phyloP scores from a whole-genome alignment of 2,329 filamentous ascomycete species.

The Ophiostoma pallidulum region DNA sequence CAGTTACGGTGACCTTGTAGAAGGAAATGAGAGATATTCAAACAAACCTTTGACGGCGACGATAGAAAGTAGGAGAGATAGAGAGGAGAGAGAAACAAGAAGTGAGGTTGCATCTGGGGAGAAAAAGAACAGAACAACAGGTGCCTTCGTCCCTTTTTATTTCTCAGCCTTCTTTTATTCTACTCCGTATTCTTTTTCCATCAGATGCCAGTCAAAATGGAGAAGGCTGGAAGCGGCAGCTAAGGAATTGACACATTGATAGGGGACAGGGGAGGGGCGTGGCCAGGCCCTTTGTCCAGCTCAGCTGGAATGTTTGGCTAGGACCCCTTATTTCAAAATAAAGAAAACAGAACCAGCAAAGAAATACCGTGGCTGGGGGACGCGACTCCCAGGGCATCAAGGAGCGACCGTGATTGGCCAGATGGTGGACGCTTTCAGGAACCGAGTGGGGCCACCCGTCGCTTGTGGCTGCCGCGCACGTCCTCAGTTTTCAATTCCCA shows the following conservation, averaged over 20 bases:
- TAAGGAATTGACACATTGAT: no score
- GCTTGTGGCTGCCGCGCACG: no score
- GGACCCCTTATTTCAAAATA: no score
- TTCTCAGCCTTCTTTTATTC: neutral
- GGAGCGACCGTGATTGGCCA: no score
- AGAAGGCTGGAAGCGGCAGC: conserved; percentile 5
- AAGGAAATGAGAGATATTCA: neutral
- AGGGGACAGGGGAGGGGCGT: no score
- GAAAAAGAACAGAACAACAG: neutral
- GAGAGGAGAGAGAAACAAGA: neutral
- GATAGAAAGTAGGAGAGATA: no score
- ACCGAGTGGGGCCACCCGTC: conserved; percentile 6
- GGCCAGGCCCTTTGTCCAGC: no score
- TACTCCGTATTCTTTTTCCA: neutral
- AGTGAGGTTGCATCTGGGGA: neutral
- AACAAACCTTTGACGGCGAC: neutral
- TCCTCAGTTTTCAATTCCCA: no score
- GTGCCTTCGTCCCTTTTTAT: conserved; percentile 5
- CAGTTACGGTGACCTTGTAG: neutral
- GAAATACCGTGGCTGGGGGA: conserved; percentile 6
- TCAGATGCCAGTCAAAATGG: neutral
- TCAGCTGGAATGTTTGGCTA: no score
- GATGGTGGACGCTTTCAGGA: neutral
- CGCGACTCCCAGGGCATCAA: neutral
- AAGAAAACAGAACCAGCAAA: no score